A percentile compares a stretch with the other conserved stretches of the same genome.
Conservation (phyloP, 148 eudicot genomes). For the Fagopyrum tataricum region DNA sequence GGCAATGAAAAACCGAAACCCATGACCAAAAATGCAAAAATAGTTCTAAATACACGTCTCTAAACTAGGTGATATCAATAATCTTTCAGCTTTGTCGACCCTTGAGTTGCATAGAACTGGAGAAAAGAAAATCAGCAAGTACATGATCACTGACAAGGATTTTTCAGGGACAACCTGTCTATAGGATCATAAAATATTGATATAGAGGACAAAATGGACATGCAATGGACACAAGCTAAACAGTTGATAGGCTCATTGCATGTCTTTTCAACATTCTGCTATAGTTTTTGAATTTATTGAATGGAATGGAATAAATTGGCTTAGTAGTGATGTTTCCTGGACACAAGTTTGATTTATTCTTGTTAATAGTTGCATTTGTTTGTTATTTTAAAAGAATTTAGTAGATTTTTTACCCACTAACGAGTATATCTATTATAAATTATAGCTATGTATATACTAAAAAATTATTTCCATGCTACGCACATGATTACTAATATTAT, state of each 20-base stretch:
- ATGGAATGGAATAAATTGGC: background rate
- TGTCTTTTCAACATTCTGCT: background rate
- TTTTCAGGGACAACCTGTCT: background rate
- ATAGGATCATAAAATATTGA: background rate
- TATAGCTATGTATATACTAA: too few relatives aligned
- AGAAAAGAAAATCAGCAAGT: background rate
- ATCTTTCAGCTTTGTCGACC: background rate
- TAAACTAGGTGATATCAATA: too few relatives aligned
- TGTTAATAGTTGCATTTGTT: background rate
- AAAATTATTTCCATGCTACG: too few relatives aligned
- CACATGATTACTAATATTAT: too few relatives aligned
- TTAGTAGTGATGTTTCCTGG: background rate
- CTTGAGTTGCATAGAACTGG: background rate
- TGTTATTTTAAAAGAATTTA: too few relatives aligned
- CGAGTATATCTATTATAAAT: too few relatives aligned
- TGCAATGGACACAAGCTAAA: background rate
- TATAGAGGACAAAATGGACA: background rate
- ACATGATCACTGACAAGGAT: background rate
- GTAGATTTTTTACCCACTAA: too few relatives aligned
- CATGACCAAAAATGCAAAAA: too few relatives aligned
- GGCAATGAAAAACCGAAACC: too few relatives aligned
- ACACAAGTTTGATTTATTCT: background rate
- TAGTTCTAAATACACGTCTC: too few relatives aligned
- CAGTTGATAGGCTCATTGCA: background rate
- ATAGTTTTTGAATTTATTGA: too few relatives aligned